Conservation (phyloP, 106 monocot genomes). For the Dendrobium huoshanense region DNA sequence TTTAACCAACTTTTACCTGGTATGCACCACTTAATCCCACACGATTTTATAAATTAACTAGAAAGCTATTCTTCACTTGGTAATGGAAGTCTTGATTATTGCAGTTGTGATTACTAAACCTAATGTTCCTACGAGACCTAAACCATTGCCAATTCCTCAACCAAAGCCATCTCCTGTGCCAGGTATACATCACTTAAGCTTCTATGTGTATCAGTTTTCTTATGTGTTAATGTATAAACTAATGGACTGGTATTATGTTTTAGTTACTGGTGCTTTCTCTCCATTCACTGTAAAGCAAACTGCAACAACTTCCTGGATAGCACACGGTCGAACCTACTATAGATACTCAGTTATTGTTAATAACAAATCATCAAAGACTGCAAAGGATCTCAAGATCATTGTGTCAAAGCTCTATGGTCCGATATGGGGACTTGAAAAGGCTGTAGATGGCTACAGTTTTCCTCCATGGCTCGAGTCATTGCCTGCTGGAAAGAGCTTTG, state of each 20-base stretch:
- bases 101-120: conserved; percentile 23
- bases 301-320: conserved; percentile 47
- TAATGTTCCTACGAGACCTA: not conserved
- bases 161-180: conserved; percentile 26
- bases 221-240: not conserved
- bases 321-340: conserved; percentile 34
- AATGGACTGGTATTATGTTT: not conserved
- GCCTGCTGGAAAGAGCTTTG: conserved; percentile 55
- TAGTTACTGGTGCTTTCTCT: conserved; percentile 22
- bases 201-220: too few species aligned
- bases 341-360: conserved; percentile 51
- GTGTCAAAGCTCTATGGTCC: conserved; percentile 55
- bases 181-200: conserved; percentile 8
- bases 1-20: conserved; percentile 51
- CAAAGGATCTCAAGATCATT: conserved; percentile 34
- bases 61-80: not conserved
- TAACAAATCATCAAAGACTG: conserved; percentile 53
- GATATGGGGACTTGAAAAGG: conserved; percentile 52
- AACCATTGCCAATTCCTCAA: not conserved
- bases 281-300: conserved; percentile 46
- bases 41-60: too few species aligned
- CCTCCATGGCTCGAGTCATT: conserved; percentile 48
- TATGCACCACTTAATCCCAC: not conserved
- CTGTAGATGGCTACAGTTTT: conserved; percentile 35
- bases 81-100: not conserved